Percentiles rank a stretch among this genome's conserved stretches.
These are phyloP conservation scores for Barnettozyma populi DNA, from an alignment of 805 yeast genomes.

Conservation along the genomic window DNA sequence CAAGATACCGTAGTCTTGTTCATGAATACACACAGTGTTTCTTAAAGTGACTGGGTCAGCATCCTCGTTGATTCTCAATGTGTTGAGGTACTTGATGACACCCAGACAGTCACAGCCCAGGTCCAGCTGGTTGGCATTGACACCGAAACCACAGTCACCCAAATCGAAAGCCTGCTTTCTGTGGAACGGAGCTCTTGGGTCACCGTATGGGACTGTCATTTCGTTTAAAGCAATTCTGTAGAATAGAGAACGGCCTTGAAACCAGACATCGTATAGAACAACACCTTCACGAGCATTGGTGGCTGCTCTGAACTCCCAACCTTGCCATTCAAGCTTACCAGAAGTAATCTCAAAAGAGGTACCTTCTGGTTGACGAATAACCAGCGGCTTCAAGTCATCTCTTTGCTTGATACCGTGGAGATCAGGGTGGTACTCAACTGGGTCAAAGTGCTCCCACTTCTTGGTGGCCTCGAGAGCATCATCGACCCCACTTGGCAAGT, in stretches of 20 bases:
- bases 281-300: conserved; percentile 75
- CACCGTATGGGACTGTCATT: conserved; percentile 88
- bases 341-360: conserved; percentile 59
- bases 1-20: conserved; percentile 69
- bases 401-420: conserved; percentile 44
- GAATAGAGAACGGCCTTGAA: conserved; percentile 71
- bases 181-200: conserved; percentile 77
- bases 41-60: conserved; percentile 62
- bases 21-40: conserved; percentile 75
- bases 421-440: conserved; percentile 72
- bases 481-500: conserved; percentile 67
- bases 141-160: conserved; percentile 83
- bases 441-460: conserved; percentile 55
- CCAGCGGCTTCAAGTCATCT: conserved; percentile 64
- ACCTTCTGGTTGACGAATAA: conserved; percentile 74
- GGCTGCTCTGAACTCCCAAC: conserved; percentile 73
- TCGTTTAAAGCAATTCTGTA: conserved; percentile 72
- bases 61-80: conserved; percentile 45
- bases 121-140: conserved; percentile 57
- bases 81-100: conserved; percentile 67
- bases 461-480: conserved; percentile 46
- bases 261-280: conserved; percentile 64
- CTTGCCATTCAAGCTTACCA: conserved; percentile 69
- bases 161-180: conserved; percentile 84
- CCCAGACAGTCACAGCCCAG: conserved; percentile 85